Conservation (phyloP, 2,329 filamentous ascomycete species). For the Cytospora leucostoma region DNA sequence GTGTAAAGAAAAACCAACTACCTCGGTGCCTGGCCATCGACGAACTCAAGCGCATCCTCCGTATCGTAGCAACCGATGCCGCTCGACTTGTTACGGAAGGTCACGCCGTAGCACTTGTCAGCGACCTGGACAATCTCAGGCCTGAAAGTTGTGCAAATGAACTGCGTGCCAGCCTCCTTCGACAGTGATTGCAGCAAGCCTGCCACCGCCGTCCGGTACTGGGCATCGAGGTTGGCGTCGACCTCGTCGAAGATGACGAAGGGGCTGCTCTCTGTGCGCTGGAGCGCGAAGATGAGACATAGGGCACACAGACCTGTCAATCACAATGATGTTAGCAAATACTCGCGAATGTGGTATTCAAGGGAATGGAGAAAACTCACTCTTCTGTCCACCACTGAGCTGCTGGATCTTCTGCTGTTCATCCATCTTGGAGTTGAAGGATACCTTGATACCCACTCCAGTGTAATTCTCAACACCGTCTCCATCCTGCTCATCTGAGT, state of each 20-base stretch:
- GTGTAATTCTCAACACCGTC: slow-evolving; percentile 90
- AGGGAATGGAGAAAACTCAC: slow-evolving; percentile 51
- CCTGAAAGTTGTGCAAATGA: slow-evolving; percentile 98
- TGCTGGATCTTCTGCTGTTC: slow-evolving; percentile 98
- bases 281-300: slow-evolving; percentile 98
- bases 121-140: slow-evolving; percentile 95
- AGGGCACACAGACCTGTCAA: slow-evolving; percentile 81
- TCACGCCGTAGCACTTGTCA: slow-evolving; percentile 97
- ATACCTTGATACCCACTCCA: slow-evolving; percentile 94
- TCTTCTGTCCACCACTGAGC: slow-evolving; percentile 95
- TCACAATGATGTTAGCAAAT: slow-evolving; percentile 6
- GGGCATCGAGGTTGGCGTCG: slow-evolving; percentile 95
- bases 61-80: slow-evolving; percentile 86
- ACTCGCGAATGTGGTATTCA: neutral
- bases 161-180: slow-evolving; percentile 68
- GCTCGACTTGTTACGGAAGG: slow-evolving; percentile 91
- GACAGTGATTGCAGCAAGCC: slow-evolving; percentile 81
- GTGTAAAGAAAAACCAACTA: slow-evolving; percentile 26
- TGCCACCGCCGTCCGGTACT: slow-evolving; percentile 95
- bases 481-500: slow-evolving; percentile 69
- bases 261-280: slow-evolving; percentile 93
- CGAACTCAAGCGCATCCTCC: slow-evolving; percentile 88
- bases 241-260: slow-evolving; percentile 99
- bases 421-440: slow-evolving; percentile 94
- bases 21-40: slow-evolving; percentile 72